phyloP scores from a whole-genome alignment of 2,329 filamentous ascomycete genomes.

The Chrysoporthe puriensis region DNA sequence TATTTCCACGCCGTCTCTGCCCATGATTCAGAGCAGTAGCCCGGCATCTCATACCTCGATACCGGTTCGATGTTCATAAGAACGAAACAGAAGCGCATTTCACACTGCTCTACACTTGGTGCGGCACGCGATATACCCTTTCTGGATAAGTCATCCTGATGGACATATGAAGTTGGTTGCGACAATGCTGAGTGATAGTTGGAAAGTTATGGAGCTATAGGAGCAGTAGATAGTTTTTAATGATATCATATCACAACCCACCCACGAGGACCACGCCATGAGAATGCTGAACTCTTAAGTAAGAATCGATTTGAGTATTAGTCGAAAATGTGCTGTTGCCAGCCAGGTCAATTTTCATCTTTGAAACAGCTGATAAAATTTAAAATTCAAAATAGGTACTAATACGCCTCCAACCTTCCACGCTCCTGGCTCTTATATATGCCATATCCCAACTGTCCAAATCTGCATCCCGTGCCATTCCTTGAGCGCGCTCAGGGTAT shows the following conservation, averaged over 20 bases:
- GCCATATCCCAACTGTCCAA: not conserved
- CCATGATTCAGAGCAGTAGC: not conserved
- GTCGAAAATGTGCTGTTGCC: not conserved
- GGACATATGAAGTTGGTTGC: not conserved
- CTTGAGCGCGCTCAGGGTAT: not conserved
- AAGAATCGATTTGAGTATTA: too few species aligned
- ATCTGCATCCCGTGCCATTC: not conserved
- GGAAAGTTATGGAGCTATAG: not conserved
- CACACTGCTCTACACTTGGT: not conserved
- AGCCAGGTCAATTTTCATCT: not conserved
- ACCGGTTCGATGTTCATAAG: not conserved
- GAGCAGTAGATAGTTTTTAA: not conserved
- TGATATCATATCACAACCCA: not conserved
- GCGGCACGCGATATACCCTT: not conserved
- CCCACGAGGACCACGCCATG: not conserved
- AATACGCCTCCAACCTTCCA: not conserved
- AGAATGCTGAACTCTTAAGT: too few species aligned
- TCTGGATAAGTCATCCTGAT: not conserved
- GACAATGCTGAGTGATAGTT: not conserved
- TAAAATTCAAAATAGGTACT: not conserved
- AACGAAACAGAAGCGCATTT: not conserved
- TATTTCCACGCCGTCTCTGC: not conserved
- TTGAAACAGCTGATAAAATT: not conserved
- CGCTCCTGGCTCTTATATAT: too few species aligned
- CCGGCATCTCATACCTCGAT: constrained; percentile 23